These are phyloP conservation scores for Neurospora sp. DNA, from an alignment of 495 filamentous ascomycete genomes.

Conservation along the genomic window DNA sequence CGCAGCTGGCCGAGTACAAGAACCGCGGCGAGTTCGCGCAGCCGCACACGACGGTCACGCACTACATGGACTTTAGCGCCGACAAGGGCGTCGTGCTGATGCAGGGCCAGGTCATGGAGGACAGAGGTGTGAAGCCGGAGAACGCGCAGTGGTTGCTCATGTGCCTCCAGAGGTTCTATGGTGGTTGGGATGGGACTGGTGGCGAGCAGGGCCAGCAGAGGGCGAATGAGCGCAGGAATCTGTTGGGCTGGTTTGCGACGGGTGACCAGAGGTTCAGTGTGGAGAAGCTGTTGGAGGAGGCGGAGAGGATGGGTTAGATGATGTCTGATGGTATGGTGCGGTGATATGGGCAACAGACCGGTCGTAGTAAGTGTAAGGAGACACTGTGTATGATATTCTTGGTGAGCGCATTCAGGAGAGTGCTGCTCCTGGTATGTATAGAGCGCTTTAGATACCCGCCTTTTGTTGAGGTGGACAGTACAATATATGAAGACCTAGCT, in stretches of 20 bases:
- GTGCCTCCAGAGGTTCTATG: constrained; percentile 90
- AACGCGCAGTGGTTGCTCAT: constrained; percentile 86
- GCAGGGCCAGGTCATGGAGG: constrained; percentile 68
- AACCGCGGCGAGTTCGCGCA: constrained; percentile 76
- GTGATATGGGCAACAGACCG: background rate
- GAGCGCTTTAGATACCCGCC: background rate
- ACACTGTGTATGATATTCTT: background rate
- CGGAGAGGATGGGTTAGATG: constrained; percentile 58
- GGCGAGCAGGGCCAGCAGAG: constrained; percentile 37
- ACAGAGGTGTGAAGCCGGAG: constrained; percentile 63
- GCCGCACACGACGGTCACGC: constrained; percentile 88
- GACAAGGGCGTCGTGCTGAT: constrained; percentile 71
- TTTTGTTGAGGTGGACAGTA: background rate
- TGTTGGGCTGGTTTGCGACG: constrained; percentile 71
- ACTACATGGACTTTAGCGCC: constrained; percentile 69
- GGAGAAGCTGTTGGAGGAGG: constrained; percentile 75
- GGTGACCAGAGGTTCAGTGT: constrained; percentile 73
- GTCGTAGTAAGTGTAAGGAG: background rate
- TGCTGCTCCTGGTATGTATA: background rate
- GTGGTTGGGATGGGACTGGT: constrained; percentile 26
- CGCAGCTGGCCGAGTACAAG: constrained; percentile 84
- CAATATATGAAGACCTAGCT: background rate
- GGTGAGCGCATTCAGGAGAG: background rate
- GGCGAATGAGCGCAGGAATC: constrained; percentile 40
- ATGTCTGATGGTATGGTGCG: background rate